Base-by-base conservation (phyloP, 345 rosid species). In the Dipteronia dyeriana region DNA sequence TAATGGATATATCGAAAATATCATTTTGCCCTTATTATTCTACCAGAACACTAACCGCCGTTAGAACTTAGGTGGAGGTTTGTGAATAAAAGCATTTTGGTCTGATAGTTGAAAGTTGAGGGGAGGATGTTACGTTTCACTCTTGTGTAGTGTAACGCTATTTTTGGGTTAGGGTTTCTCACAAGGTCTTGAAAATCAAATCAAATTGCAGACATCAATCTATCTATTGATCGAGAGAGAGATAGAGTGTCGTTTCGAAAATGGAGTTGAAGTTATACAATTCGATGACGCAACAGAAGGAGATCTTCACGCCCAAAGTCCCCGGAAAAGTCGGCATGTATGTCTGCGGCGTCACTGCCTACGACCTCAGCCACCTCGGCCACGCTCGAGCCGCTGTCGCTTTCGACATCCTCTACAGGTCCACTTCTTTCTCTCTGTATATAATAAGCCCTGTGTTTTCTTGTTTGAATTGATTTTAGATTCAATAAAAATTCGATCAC, bases 261-360 rank as follows among this genome's bases (percentile, higher is more conserved):
- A 22, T 51, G 71, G 65, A 87, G 31, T 73, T 92, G 70, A 83
- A 78, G 79, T 70, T 95, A 0, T 90, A 92, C 90, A 94, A 89
- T 66, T 81, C 98, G 22, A 78, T 95, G 95, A 88, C 90, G 9
- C 90, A 89, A 9, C 85, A 80, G 77, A 87, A 91, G 69, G 97
- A 92, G 84, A 79, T 81, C 0, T 82, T 95, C 77, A 76, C 57
- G 73, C 88, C 97, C 5, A 70, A 71, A 43, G 87, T 5, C 61
- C 89, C 88, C 0, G 94, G 94, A 0, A 91, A 89, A 73, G 90
- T 94, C 57, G 76, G 90, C 79, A 86, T 95, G 88, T 95, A 95
- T 41, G 97, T 95, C 74, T 95, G 99, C 43, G 97, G 99, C 8
- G 90, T 94, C 66, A 93, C 99, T 1, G 88, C 99, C 39, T 95